Base-by-base conservation (phyloP, 2,329 filamentous ascomycete species). In the Colletotrichum phormii region DNA sequence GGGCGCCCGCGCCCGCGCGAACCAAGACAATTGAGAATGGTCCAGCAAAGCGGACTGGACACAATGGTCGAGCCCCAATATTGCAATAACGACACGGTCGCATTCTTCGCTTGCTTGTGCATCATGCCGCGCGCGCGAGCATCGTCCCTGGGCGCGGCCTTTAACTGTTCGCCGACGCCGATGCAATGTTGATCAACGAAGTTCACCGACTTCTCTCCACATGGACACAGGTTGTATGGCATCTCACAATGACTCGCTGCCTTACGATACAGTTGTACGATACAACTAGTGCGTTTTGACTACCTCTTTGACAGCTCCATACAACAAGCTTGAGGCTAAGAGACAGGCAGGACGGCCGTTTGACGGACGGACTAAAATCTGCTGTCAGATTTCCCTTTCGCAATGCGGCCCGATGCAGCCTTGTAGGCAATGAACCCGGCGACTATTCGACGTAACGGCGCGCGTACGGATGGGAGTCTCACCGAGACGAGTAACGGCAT, bases 281-380 rank as follows among this genome's bases (percentile, higher is more conserved):
- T n/a, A 22, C 12, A 12, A 24, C 13, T 18, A 18, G 46, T 51
- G 7, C 29, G 5, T 63, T 5, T 31, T 7, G 26, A 22, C 46
- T 26, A 22, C 26, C 18, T 31, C 42, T 15, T 12, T 9, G 26
- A 33, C 15, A 18, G 42, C 26, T 18, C 18, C 12, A 33, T 22
- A 4, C 11, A 7, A 5, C 26, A 33, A 63, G 3, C 24, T n/a
- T 49, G 33, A 18, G 57, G n/a, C n/a, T 46, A 22, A 18, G 24
- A 46, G 58, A 13, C 7, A 24, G 31, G 35, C n/a, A 7, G 18
- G 11, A n/a, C 2, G 18, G 5, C 18, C 7, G 18, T n/a, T 22
- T 11, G 2, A 12, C 5, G 33, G 54, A 29, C 70, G 33, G 54
- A 29, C 70, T 70, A 70, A 70, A 65, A 70, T 72, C 71, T 70